Evolutionary conservation across 768 basidiomycete species (phyloP), one percentile per base, ranked within the genome.

Genomic region (Sporobolomyces roseus): DNA sequence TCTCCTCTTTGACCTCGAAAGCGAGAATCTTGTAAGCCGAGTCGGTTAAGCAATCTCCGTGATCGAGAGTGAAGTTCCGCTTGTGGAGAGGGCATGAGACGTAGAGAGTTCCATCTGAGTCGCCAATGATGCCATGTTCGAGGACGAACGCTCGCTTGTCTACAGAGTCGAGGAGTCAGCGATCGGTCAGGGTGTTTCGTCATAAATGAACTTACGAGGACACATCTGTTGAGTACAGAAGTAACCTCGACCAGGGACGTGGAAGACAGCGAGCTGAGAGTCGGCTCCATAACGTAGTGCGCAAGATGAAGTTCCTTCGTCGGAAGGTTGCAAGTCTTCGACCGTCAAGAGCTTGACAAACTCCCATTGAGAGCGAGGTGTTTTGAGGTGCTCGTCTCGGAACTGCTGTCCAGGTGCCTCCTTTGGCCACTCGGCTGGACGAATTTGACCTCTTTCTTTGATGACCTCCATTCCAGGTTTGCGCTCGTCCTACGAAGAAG

Each of bases 371-470:
- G 76, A 74, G 59, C 82, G 83, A 0, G 83, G 83, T 1, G 82
- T 80, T 3, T 75, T 62, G 48, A 86, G 72, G 52, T 80, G 77
- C 21, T 78, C 76, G 51, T 76, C 67, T 30, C 77, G 72, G 33
- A 87, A 77, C 64, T 83, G 83, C n/a, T 82, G 77, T 0, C 84
- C 77, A 6, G 84, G 80, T 50, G 81, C 82, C 23, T 80, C 79
- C 75, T 85, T 85, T 1, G 86, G 83, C 88, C 88, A 89, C 65
- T 88, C 83, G 9, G 85, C 86, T 1, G 87, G 86, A 29, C 86
- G 82, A 17, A 77, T 72, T 72, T 89, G 88, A 4, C 85, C 84
- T 27, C 88, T 81, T 76, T 89, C 85, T 8, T 79, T 74, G 64
- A 87, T 82, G 23, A 80, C 75, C 74, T 88, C 87, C 4, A 81